Evolutionary conservation across 441 rosid species (phyloP).

Genomic region (Gossypium gossypioides): DNA sequence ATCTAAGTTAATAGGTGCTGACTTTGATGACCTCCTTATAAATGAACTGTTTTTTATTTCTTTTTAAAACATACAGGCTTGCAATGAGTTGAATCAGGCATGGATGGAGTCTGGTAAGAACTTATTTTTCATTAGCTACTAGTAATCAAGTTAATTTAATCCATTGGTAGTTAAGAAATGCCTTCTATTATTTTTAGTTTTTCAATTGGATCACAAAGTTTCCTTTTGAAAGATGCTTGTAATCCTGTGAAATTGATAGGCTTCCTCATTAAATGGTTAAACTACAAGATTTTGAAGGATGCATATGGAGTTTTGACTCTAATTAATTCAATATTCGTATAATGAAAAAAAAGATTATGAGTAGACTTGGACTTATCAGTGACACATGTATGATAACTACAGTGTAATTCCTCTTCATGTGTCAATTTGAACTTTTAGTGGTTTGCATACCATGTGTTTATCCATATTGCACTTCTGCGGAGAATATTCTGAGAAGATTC

Average conservation of each 20-base stretch:
- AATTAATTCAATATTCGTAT: background rate
- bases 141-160: slow-evolving; percentile 2
- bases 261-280: background rate
- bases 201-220: background rate
- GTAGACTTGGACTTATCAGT: background rate
- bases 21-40: background rate
- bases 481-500: background rate
- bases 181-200: background rate
- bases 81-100: slow-evolving; percentile 82
- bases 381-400: slow-evolving; percentile 2
- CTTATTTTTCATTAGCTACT: background rate
- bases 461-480: background rate
- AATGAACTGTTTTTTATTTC: background rate
- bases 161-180: background rate
- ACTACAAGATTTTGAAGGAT: background rate
- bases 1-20: background rate
- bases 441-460: background rate
- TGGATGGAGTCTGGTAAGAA: slow-evolving; percentile 95
- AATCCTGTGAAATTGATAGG: background rate
- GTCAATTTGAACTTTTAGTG: background rate
- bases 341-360: background rate
- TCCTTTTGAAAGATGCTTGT: slow-evolving; percentile 3
- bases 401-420: background rate
- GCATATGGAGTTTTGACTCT: background rate
- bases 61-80: slow-evolving; percentile 48